These are phyloP conservation scores for Fusarium chuoi DNA, from an alignment of 2,329 filamentous ascomycete species.

Conservation along the genomic window DNA sequence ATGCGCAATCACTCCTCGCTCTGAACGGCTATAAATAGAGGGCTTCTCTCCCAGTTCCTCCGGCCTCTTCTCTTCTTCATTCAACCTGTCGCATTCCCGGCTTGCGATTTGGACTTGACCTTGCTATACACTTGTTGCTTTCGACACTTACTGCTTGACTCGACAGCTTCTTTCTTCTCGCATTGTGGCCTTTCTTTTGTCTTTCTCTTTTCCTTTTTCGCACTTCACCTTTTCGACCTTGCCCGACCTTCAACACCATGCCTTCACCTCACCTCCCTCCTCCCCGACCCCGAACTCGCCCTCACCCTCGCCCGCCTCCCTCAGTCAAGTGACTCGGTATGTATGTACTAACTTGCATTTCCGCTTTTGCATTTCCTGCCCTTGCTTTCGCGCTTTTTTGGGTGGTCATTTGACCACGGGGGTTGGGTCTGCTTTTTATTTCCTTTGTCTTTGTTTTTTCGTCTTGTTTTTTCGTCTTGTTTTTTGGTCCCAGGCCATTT, in stretches of 20 bases:
- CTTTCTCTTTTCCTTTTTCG: background rate
- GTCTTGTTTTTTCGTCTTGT: background rate
- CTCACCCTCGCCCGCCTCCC: background rate
- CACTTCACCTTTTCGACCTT: background rate
- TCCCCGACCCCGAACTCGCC: background rate
- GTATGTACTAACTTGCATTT: background rate
- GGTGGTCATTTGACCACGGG: background rate
- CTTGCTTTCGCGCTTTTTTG: background rate
- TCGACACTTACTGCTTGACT: slow-evolving; percentile 2
- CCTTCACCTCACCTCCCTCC: background rate
- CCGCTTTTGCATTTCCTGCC: background rate
- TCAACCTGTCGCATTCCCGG: slow-evolving; percentile 9
- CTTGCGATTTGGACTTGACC: background rate
- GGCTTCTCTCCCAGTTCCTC: background rate
- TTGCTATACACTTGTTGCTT: slow-evolving; percentile 17
- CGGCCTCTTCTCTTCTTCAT: background rate
- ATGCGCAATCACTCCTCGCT: slow-evolving; percentile 2
- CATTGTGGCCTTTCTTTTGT: background rate
- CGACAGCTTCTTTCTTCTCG: background rate
- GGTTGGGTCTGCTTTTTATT: background rate
- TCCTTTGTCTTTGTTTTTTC: background rate
- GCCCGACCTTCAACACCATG: background rate
- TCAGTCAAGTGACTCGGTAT: slow-evolving; percentile 12
- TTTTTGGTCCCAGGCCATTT: background rate
- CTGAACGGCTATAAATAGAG: slow-evolving; percentile 3